These are phyloP conservation scores for Cordyceps cicadae DNA, from an alignment of 2,329 filamentous ascomycete genomes.

Conservation along the genomic window DNA sequence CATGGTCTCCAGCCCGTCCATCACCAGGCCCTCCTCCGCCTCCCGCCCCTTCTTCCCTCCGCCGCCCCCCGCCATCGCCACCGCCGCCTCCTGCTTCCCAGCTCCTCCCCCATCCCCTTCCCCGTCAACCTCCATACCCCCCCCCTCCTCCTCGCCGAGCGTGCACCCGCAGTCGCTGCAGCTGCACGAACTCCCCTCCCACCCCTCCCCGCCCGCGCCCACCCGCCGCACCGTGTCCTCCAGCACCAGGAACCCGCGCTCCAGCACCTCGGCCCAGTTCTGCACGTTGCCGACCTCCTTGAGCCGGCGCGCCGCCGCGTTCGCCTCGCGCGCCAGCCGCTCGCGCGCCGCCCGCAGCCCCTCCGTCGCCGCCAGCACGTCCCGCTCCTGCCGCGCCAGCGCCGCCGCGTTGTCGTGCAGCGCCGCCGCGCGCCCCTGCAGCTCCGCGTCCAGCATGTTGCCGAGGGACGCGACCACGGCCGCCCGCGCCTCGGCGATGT, in stretches of 20 bases:
- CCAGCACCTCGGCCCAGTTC: constrained; percentile 81
- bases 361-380: constrained; percentile 52
- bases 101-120: constrained; percentile 13
- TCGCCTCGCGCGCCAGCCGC: constrained; percentile 55
- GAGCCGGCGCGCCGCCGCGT: constrained; percentile 53
- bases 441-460: constrained; percentile 60
- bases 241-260: constrained; percentile 55
- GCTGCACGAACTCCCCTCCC: constrained; percentile 21
- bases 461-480: constrained; percentile 57
- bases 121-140: constrained; percentile 15
- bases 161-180: constrained; percentile 30
- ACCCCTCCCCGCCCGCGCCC: constrained; percentile 19
- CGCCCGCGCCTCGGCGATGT: constrained; percentile 48
- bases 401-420: constrained; percentile 61
- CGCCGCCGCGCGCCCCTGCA: constrained; percentile 58
- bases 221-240: constrained; percentile 57
- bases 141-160: constrained; percentile 13
- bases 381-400: constrained; percentile 59
- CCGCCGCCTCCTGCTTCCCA: constrained; percentile 4
- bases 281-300: constrained; percentile 77
- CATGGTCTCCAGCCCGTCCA: constrained; percentile 12
- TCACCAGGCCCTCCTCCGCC: constrained; percentile 8
- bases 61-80: background rate
- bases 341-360: constrained; percentile 56
- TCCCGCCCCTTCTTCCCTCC: constrained; percentile 14